Conservation (phyloP, 768 basidiomycete species). For the Trametes sanguinea region DNA sequence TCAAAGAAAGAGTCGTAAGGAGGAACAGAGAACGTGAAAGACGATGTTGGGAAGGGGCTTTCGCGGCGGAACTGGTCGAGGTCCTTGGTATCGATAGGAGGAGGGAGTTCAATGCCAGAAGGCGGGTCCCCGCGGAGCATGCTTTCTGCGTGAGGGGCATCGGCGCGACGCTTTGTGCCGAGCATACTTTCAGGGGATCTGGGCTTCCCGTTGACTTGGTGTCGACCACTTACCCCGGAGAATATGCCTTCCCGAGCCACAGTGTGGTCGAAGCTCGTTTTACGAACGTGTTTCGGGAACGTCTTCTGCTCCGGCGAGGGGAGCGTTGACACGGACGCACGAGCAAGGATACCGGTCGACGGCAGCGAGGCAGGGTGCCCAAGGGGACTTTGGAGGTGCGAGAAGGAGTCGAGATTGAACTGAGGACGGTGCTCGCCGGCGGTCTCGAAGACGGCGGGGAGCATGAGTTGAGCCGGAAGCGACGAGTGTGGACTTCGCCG, state of each 20-base stretch:
- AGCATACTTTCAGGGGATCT: slow-evolving; percentile 61
- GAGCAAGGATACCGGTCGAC: slow-evolving; percentile 65
- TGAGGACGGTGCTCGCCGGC: slow-evolving; percentile 22
- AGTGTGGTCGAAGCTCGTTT: slow-evolving; percentile 95
- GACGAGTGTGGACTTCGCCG: slow-evolving; percentile 32
- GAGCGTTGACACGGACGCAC: slow-evolving; percentile 36
- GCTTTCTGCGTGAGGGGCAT: slow-evolving; percentile 78
- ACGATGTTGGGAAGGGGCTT: slow-evolving; percentile 63
- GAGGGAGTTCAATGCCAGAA: slow-evolving; percentile 41
- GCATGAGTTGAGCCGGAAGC: slow-evolving; percentile 24
- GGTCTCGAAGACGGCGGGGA: slow-evolving; percentile 31
- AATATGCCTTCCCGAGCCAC: slow-evolving; percentile 68
- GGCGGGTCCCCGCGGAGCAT: slow-evolving; percentile 79
- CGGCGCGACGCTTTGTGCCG: slow-evolving; percentile 80
- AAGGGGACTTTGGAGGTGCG: slow-evolving; percentile 30
- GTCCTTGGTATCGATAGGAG: slow-evolving; percentile 38
- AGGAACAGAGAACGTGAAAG: slow-evolving; percentile 75
- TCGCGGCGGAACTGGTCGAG: slow-evolving; percentile 35
- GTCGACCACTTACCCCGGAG: slow-evolving; percentile 61
- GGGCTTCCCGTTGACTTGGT: slow-evolving; percentile 81
- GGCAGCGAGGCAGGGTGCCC: slow-evolving; percentile 72
- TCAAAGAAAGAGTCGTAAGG: slow-evolving; percentile 62
- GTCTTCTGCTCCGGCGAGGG: slow-evolving; percentile 45
- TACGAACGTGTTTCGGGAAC: slow-evolving; percentile 86
- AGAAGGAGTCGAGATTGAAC: slow-evolving; percentile 26